Conservation (phyloP, 2,329 filamentous ascomycete genomes). For the Colletotrichum musicola region DNA sequence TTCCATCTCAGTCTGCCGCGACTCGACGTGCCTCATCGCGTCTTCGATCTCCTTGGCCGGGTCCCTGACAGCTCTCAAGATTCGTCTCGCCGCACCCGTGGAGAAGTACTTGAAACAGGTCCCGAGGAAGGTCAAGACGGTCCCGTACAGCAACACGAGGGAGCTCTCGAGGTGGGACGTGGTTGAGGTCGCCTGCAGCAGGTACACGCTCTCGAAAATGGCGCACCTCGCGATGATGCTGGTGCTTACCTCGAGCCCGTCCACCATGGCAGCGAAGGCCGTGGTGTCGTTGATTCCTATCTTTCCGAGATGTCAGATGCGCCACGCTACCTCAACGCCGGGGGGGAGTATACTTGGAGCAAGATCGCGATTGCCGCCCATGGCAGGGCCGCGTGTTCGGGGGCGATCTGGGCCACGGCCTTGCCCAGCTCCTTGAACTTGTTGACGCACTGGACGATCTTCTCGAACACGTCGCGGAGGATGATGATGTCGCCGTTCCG, state of each 20-base stretch:
- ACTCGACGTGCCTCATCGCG: too few species aligned
- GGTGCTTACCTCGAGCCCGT: background rate
- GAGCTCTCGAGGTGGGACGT: too few species aligned
- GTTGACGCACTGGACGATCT: conserved; percentile 43
- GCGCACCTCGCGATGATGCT: background rate
- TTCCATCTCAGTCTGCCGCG: too few species aligned
- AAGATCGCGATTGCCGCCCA: conserved; percentile 42
- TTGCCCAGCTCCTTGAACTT: conserved; percentile 46
- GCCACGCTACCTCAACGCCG: too few species aligned
- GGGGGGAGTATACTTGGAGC: too few species aligned
- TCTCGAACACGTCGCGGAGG: conserved; percentile 14
- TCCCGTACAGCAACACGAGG: too few species aligned
- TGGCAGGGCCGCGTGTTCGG: conserved; percentile 45
- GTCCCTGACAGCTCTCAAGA: too few species aligned
- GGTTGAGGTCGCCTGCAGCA: too few species aligned
- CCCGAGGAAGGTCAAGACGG: too few species aligned
- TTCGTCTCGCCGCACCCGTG: too few species aligned
- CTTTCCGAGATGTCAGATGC: background rate
- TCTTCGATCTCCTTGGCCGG: too few species aligned
- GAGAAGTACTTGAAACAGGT: too few species aligned
- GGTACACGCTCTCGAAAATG: background rate
- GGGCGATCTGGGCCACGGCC: conserved; percentile 44
- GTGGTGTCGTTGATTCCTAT: background rate
- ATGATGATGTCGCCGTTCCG: background rate
- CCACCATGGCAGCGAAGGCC: background rate